phyloP scores from a whole-genome alignment of 768 basidiomycete species.

The Pholiota microspora region DNA sequence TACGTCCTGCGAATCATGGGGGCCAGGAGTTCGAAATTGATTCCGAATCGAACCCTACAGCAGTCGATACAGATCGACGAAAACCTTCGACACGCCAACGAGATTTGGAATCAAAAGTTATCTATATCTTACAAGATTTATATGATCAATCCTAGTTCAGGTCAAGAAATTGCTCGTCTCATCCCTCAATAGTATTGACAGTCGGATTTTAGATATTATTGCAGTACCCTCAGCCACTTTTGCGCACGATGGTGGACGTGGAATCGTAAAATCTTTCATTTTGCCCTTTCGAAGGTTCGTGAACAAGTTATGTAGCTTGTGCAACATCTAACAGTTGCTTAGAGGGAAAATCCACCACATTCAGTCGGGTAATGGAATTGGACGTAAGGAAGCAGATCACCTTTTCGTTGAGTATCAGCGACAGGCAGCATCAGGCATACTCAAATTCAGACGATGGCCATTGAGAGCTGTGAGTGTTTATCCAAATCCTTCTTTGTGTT shows the following conservation, averaged over 20 bases:
- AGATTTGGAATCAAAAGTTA: constrained; percentile 32
- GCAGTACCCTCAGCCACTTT: constrained; percentile 18
- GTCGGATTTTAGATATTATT: constrained; percentile 28
- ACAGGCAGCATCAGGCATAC: constrained; percentile 51
- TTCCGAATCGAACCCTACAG: constrained; percentile 4
- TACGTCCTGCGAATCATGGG: no score
- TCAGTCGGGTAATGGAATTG: constrained; percentile 35
- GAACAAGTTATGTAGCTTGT: neutral
- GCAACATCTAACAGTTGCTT: neutral
- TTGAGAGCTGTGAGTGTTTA: constrained; percentile 52
- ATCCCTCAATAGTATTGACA: neutral
- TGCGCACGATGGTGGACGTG: constrained; percentile 19
- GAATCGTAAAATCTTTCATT: constrained; percentile 43
- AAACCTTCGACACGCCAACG: constrained; percentile 31
- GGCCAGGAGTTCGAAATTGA: neutral
- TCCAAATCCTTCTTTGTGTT: neutral
- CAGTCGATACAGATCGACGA: constrained; percentile 8
- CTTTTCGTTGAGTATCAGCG: constrained; percentile 68
- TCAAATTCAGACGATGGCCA: constrained; percentile 73
- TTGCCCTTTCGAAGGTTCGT: constrained; percentile 47
- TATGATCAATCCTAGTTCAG: constrained; percentile 28
- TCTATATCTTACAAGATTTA: constrained; percentile 30
- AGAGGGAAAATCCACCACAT: constrained; percentile 70
- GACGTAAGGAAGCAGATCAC: constrained; percentile 46
- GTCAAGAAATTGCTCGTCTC: constrained; percentile 17